These are phyloP conservation scores for Alopecurus myosuroides DNA, from an alignment of 176 grass and related monocot genomes.

Conservation along the genomic window DNA sequence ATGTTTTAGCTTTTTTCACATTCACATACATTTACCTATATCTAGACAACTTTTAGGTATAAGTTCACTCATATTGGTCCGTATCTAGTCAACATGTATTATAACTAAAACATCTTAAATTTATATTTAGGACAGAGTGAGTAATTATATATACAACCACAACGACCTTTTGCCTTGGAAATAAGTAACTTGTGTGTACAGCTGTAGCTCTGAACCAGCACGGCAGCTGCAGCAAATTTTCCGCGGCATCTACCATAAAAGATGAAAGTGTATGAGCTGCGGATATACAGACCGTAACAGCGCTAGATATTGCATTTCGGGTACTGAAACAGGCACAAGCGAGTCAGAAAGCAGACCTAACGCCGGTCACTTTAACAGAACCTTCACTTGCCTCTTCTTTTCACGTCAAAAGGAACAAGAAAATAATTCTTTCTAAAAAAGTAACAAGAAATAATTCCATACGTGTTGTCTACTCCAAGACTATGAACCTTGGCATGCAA, in stretches of 20 bases:
- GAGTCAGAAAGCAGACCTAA: not conserved
- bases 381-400: not conserved
- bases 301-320: not conserved
- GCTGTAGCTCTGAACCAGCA: not conserved
- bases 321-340: not conserved
- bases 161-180: constrained; percentile 4
- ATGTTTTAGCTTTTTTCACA: no score
- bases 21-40: no score
- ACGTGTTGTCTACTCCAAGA: not conserved
- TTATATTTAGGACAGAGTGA: no score
- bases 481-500: not conserved
- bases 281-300: not conserved
- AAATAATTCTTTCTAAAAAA: not conserved
- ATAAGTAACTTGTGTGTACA: not conserved
- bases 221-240: not conserved
- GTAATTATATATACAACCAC: not conserved
- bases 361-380: not conserved
- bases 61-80: no score
- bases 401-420: not conserved
- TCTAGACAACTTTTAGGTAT: no score
- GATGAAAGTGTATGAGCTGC: not conserved
- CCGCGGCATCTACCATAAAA: not conserved
- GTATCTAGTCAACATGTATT: no score
- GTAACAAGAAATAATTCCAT: not conserved
- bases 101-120: no score